Conservation (phyloP, 805 yeast species). For the Starmerella asiatica region DNA sequence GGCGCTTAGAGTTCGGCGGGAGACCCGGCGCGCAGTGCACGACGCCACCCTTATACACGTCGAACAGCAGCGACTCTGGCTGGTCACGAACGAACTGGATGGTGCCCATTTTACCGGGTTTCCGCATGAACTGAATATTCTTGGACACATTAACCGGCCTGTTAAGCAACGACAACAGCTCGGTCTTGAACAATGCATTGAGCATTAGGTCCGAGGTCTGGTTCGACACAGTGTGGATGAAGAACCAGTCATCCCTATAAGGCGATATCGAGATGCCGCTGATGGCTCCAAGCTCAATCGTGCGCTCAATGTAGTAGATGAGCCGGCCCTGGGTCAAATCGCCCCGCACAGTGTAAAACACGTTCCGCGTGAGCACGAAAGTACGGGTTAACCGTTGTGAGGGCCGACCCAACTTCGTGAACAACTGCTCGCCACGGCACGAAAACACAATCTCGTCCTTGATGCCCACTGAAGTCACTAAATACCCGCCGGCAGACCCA, state of each 20-base stretch:
- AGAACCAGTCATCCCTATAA: constrained; percentile 87
- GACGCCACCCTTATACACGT: constrained; percentile 74
- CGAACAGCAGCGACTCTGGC: constrained; percentile 56
- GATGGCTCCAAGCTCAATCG: constrained; percentile 48
- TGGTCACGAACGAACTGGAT: constrained; percentile 53
- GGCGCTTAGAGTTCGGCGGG: constrained; percentile 58
- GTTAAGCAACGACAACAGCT: constrained; percentile 42
- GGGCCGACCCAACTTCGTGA: constrained; percentile 84
- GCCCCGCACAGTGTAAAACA: constrained; percentile 62
- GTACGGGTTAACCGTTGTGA: constrained; percentile 63
- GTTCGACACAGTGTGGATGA: constrained; percentile 41
- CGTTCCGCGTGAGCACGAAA: constrained; percentile 50
- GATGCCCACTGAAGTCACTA: constrained; percentile 57
- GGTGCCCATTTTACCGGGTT: constrained; percentile 63
- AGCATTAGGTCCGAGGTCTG: constrained; percentile 64
- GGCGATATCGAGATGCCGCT: constrained; percentile 54
- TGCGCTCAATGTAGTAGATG: constrained; percentile 46
- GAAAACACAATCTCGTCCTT: constrained; percentile 64
- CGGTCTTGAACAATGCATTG: constrained; percentile 78
- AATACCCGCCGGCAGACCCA: constrained; percentile 63
- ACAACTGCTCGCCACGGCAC: constrained; percentile 62
- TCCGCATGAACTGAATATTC: constrained; percentile 71
- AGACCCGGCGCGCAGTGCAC: constrained; percentile 65
- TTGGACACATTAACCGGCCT: constrained; percentile 49
- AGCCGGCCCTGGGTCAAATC: constrained; percentile 50